Evolutionary conservation across 768 basidiomycete species (phyloP), one percentile per base, ranked within the genome.

Genomic region (Pleurotus giganteus): DNA sequence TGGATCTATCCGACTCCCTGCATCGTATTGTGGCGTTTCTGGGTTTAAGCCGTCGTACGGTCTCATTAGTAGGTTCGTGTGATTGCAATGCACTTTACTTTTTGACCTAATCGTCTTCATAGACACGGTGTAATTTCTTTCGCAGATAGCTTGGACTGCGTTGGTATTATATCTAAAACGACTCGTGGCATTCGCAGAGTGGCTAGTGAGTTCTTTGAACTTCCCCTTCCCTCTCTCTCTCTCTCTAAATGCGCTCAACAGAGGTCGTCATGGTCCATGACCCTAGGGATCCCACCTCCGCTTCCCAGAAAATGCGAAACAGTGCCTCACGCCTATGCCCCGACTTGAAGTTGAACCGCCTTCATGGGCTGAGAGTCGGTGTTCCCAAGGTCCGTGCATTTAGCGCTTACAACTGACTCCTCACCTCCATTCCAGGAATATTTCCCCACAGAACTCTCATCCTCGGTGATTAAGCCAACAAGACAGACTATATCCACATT

Each of bases 31-130:
- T 61, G 93, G 94, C 4, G 75, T 97, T 0, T 85, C 91, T 2
- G 97, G 97, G 0, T 70, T 98, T 41, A 99, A 99, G 64, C 96
- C 96, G 0, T 95, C 94, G 0, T 98, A 98, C 62, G 96, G 96
- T 3, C 74, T 98, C 36, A 71, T 98, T 27, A 94, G 91, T 63
- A 79, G 93, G 91, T 91, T 51, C 52, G 74, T n/a, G 8, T 49
- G 19, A 29, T 28, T 39, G 37, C 53, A 31, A 39, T 53, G 23
- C 49, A n/a, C 26, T 23, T 37, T 29, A 47, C 49, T 49, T 21
- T 12, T 47, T 52, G 29, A 51, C 31, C 6, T 24, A 36, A 11
- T 17, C 39, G 8, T 41, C 7, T 4, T 11, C 13, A 34, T 51
- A 93, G 95, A 64, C 88, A 87, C 83, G 97, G 97, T 4, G 83